phyloP scores from a whole-genome alignment of 768 basidiomycete species.

The Lentinula sp. region DNA sequence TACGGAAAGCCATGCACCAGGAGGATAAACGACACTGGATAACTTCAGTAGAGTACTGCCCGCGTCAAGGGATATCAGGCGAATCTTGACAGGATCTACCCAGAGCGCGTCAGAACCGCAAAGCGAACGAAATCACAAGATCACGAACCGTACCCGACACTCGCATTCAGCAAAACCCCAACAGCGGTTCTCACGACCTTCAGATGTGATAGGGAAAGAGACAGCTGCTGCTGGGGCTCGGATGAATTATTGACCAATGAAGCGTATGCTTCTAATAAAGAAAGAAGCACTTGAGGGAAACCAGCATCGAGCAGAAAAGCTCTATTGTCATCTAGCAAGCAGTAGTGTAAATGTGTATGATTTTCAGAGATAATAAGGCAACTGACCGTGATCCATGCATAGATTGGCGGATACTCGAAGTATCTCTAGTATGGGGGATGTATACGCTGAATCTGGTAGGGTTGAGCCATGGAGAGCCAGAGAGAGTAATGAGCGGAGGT shows the following conservation, averaged over 20 bases:
- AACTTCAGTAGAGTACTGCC: slow-evolving; percentile 64
- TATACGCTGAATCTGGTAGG: slow-evolving; percentile 38
- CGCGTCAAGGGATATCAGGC: slow-evolving; percentile 64
- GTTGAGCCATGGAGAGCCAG: slow-evolving; percentile 45
- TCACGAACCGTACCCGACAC: slow-evolving; percentile 66
- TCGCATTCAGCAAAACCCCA: slow-evolving; percentile 74
- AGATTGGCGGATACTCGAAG: slow-evolving; percentile 79
- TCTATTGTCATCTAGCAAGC: slow-evolving; percentile 63
- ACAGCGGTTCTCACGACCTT: slow-evolving; percentile 72
- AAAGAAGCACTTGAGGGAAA: slow-evolving; percentile 61
- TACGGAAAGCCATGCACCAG: slow-evolving; percentile 52
- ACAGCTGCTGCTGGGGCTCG: slow-evolving; percentile 33
- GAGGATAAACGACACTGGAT: slow-evolving; percentile 66
- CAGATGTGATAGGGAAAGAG: slow-evolving; percentile 56
- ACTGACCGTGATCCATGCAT: slow-evolving; percentile 76
- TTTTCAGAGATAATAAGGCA: neutral
- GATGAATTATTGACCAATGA: slow-evolving; percentile 32
- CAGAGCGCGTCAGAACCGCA: slow-evolving; percentile 3
- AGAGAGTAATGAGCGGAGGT: slow-evolving; percentile 55
- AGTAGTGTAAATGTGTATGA: slow-evolving; percentile 2
- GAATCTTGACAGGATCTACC: slow-evolving; percentile 64
- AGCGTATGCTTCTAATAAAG: slow-evolving; percentile 65
- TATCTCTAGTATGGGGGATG: slow-evolving; percentile 56
- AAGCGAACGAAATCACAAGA: neutral
- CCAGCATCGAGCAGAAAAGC: slow-evolving; percentile 63